phyloP scores from a whole-genome alignment of 1,284 basidiomycete species.

The Rhizopogon hawkerae region DNA sequence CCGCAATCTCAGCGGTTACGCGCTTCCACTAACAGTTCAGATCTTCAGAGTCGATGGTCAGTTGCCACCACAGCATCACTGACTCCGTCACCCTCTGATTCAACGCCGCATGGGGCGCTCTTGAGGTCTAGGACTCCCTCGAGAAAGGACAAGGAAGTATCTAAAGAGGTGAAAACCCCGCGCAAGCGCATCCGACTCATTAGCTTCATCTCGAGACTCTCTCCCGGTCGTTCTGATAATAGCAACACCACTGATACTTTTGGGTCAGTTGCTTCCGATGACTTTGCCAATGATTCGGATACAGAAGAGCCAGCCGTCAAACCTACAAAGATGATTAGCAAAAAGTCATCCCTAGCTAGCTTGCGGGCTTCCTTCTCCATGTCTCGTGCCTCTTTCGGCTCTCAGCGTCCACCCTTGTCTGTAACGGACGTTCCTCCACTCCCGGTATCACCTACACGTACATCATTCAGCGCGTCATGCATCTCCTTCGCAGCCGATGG shows the following conservation, averaged over 20 bases:
- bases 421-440: constrained; percentile 20
- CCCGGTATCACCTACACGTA: constrained; percentile 18
- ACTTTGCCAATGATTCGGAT: constrained; percentile 21
- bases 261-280: constrained; percentile 6
- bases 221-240: constrained; percentile 20
- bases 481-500: constrained; percentile 3
- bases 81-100: constrained; percentile 11
- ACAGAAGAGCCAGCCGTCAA: constrained; percentile 12
- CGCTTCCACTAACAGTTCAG: constrained; percentile 7
- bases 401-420: constrained; percentile 20
- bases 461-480: constrained; percentile 5
- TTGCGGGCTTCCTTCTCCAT: constrained; percentile 25
- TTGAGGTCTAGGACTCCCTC: constrained; percentile 6
- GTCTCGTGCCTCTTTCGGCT: constrained; percentile 24
- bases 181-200: constrained; percentile 27
- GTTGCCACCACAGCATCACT: constrained; percentile 21
- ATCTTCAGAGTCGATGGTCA: constrained; percentile 25
- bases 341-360: constrained; percentile 25
- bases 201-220: constrained; percentile 25
- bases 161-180: constrained; percentile 19
- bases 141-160: constrained; percentile 10
- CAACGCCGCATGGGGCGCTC: constrained; percentile 1
- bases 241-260: constrained; percentile 2
- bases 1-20: constrained; percentile 9
- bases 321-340: constrained; percentile 16